A percentile compares a stretch with the other conserved stretches of the same genome.
Conservation (phyloP, 2,329 filamentous ascomycete species). For the Fusarium annulatum region DNA sequence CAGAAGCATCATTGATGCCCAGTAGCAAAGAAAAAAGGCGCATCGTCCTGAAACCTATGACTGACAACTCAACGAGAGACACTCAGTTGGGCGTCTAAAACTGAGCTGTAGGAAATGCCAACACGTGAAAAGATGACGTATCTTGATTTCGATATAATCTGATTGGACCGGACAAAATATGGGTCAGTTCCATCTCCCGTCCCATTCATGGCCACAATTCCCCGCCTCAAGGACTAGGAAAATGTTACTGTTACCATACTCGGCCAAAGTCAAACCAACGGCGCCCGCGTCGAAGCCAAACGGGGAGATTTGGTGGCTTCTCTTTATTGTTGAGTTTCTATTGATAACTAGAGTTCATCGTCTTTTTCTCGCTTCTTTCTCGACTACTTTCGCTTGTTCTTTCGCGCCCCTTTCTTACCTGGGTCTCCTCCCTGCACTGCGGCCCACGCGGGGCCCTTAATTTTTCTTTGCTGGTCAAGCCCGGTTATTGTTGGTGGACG, state of each 20-base stretch:
- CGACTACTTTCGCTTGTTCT: neutral
- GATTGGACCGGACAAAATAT: slow-evolving; percentile 36
- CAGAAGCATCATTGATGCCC: slow-evolving; percentile 7
- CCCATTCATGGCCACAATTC: slow-evolving; percentile 17
- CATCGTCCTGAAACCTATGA: neutral
- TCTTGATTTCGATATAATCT: slow-evolving; percentile 21
- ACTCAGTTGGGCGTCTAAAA: slow-evolving; percentile 22
- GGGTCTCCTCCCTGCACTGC: slow-evolving; percentile 23
- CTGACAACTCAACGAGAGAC: slow-evolving; percentile 14
- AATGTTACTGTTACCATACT: slow-evolving; percentile 6
- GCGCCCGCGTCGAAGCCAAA: slow-evolving; percentile 6
- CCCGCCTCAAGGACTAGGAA: slow-evolving; percentile 31
- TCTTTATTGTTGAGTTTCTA: neutral
- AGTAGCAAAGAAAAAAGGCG: neutral
- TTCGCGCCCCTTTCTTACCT: slow-evolving; percentile 9
- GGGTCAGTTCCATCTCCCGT: slow-evolving; percentile 19
- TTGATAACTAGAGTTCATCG: neutral
- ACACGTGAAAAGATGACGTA: slow-evolving; percentile 34
- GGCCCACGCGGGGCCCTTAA: slow-evolving; percentile 38
- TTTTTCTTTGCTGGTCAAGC: slow-evolving; percentile 29
- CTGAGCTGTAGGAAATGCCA: neutral
- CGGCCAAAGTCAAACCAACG: slow-evolving; percentile 12
- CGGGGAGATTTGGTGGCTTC: slow-evolving; percentile 4
- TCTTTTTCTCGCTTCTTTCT: slow-evolving; percentile 1
- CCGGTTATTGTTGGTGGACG: slow-evolving; percentile 2